A percentile compares a stretch with the other conserved stretches of the same genome.
These are phyloP conservation scores for Hanseniaspora uvarum DNA, from an alignment of 1,139 yeast genomes.

Conservation along the genomic window DNA sequence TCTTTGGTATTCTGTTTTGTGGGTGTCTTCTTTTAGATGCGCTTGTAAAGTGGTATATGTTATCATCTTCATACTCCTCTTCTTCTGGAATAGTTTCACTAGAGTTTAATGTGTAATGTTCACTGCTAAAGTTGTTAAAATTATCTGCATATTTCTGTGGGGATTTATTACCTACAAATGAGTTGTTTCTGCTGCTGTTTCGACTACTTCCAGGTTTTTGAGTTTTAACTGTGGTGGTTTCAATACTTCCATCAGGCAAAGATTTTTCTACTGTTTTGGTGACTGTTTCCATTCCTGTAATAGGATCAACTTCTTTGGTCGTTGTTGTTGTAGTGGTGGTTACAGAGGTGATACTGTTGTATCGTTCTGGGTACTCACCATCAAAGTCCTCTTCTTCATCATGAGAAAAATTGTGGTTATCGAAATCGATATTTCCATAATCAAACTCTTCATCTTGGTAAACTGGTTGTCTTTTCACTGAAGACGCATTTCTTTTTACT, in stretches of 20 bases:
- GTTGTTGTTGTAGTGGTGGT: slow-evolving; percentile 15
- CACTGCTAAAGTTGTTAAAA: slow-evolving; percentile 12
- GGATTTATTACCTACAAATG: background rate
- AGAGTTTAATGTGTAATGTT: background rate
- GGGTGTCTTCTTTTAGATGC: background rate
- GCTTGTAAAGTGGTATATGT: background rate
- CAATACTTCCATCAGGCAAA: slow-evolving; percentile 4
- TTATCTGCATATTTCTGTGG: background rate
- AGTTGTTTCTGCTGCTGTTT: slow-evolving; percentile 6
- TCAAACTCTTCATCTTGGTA: background rate
- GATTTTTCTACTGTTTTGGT: slow-evolving; percentile 12
- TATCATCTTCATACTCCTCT: slow-evolving; percentile 10
- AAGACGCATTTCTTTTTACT: background rate
- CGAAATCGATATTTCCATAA: slow-evolving; percentile 6
- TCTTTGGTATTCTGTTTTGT: background rate
- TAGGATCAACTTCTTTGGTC: slow-evolving; percentile 2
- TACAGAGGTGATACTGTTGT: slow-evolving; percentile 10
- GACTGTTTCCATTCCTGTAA: background rate
- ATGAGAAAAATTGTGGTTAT: background rate
- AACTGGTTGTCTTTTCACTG: background rate
- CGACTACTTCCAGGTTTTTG: background rate
- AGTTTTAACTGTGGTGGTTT: background rate
- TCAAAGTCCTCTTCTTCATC: background rate
- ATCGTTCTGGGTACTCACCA: background rate
- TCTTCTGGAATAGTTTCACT: slow-evolving; percentile 3